Percentiles rank a stretch among this genome's conserved stretches.
Conservation (phyloP, 2,329 filamentous ascomycete species). For the Hysterium pulicare region DNA sequence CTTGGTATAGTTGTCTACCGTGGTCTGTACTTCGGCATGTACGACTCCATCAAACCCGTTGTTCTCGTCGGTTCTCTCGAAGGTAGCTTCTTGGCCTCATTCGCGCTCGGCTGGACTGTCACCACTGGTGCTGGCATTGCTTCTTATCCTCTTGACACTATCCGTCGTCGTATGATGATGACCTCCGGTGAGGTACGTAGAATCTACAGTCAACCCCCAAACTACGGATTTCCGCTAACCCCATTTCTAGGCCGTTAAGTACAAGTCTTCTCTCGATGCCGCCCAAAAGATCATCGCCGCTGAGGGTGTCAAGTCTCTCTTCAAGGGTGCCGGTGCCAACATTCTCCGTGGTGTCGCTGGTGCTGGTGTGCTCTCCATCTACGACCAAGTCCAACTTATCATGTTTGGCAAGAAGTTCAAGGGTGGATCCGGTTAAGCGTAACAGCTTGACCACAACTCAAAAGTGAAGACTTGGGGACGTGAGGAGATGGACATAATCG, state of each 20-base stretch:
- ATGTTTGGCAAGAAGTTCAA: slow-evolving; percentile 99
- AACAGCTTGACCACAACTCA: slow-evolving; percentile 22
- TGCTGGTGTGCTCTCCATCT: slow-evolving; percentile 99
- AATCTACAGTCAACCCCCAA: slow-evolving; percentile 1
- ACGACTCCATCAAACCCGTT: slow-evolving; percentile 99
- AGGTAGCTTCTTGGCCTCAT: slow-evolving; percentile 99
- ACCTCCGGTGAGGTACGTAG: slow-evolving; percentile 68
- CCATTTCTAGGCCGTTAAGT: slow-evolving; percentile 87
- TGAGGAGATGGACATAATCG: slow-evolving; percentile 29
- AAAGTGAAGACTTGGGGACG: slow-evolving; percentile 35
- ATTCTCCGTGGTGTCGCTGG: slow-evolving; percentile 99
- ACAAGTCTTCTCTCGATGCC: slow-evolving; percentile 94
- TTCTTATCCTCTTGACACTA: slow-evolving; percentile 99
- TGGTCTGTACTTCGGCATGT: slow-evolving; percentile 99
- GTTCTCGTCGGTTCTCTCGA: slow-evolving; percentile 85
- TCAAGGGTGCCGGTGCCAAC: slow-evolving; percentile 99
- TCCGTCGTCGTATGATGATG: slow-evolving; percentile 99
- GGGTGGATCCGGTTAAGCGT: slow-evolving; percentile 46
- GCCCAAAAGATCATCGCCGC: slow-evolving; percentile 90
- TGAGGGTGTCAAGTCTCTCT: slow-evolving; percentile 98
- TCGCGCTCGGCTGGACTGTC: slow-evolving; percentile 97
- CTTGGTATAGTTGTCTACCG: slow-evolving; percentile 99
- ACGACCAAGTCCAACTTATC: slow-evolving; percentile 98
- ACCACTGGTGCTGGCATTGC: slow-evolving; percentile 99
- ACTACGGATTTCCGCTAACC: slow-evolving; percentile 12